Percentiles rank a stretch among this genome's conserved stretches.
These are phyloP conservation scores for Dactylonectria macrodidyma DNA, from an alignment of 2,329 filamentous ascomycete species.

Conservation along the genomic window DNA sequence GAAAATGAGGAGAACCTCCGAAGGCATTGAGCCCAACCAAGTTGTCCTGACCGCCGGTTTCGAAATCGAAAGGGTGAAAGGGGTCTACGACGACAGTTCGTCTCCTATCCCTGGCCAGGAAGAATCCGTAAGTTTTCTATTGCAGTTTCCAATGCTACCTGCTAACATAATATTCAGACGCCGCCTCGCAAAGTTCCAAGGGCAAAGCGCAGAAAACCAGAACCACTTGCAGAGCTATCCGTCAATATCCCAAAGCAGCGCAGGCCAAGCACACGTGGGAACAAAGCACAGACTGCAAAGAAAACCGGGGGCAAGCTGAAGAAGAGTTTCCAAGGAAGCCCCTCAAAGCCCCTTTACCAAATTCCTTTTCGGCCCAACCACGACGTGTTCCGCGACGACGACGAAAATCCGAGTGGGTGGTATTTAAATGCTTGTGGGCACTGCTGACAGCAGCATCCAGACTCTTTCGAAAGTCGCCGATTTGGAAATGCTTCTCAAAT, in stretches of 20 bases:
- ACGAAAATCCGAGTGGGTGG: conserved; percentile 46
- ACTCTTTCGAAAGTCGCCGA: conserved; percentile 42
- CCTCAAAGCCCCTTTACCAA: conserved; percentile 27
- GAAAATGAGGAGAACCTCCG: conserved; percentile 76
- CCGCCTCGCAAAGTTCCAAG: conserved; percentile 51
- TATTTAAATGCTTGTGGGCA: background rate
- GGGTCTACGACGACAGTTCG: conserved; percentile 73
- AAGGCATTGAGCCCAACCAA: conserved; percentile 75
- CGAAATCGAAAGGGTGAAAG: conserved; percentile 65
- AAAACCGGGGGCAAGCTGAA: conserved; percentile 35
- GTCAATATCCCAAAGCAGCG: conserved; percentile 52
- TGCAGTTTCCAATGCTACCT: conserved; percentile 3
- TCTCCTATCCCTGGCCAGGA: conserved; percentile 61
- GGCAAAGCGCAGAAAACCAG: conserved; percentile 50
- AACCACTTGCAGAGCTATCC: conserved; percentile 53
- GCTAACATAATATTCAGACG: conserved; percentile 39
- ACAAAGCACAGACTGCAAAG: conserved; percentile 37
- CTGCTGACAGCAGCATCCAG: conserved; percentile 43
- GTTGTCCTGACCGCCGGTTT: conserved; percentile 72
- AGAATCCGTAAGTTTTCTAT: conserved; percentile 59
- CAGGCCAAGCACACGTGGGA: conserved; percentile 39
- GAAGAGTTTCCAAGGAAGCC: conserved; percentile 33
- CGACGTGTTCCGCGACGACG: conserved; percentile 53
- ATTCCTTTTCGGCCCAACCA: conserved; percentile 42
- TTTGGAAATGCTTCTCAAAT: conserved; percentile 40